Base-by-base conservation (phyloP, 148 eudicot species). In the Camellia sinensis region DNA sequence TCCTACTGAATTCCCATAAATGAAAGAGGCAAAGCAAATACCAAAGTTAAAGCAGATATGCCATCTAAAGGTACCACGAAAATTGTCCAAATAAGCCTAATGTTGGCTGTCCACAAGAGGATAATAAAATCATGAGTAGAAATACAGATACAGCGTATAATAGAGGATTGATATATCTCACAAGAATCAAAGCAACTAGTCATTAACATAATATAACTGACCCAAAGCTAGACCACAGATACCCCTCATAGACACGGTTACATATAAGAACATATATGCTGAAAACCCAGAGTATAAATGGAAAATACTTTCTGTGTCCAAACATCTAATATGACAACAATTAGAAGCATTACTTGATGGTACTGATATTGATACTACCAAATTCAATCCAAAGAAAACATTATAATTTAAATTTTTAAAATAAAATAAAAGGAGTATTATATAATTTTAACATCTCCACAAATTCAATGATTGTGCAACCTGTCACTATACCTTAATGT, bases 21-120 rank as follows among this genome's bases (percentile, higher is more conserved):
- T n/a, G n/a, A n/a, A n/a, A n/a, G 67, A 79, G 82, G 66, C 60
- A 52, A 79, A 70, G 53, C 10, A 43, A 59, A 66, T 95, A 95
- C 99, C 99, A 87, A 95, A 95, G 79, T 95, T 95, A 83, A 93
- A 95, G 91, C 97, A 95, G 79, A 95, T 92, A 79, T 95, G 97
- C 99, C 99, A 95, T 83, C 99, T 89, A 83, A 93, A 95, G 83
- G 94, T 84, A 66, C 99, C 97, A 66, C 99, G 92, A 70, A 87
- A 89, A 70, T 85, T 84, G 85, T 95, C 99, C 85, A 95, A 75
- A 77, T 85, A 93, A 69, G 91, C 92, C 94, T 89, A 95, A 40
- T 61, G 89, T 52, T 91, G 88, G 86, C 99, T 93, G 81, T 21
- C 79, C 29, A 80, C 9, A 76, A 81, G 21, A 76, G 73, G 69